Percentiles rank a stretch among this genome's conserved stretches.
phyloP scores from a whole-genome alignment of 2,329 filamentous ascomycete genomes.

The Cercospora canescens region DNA sequence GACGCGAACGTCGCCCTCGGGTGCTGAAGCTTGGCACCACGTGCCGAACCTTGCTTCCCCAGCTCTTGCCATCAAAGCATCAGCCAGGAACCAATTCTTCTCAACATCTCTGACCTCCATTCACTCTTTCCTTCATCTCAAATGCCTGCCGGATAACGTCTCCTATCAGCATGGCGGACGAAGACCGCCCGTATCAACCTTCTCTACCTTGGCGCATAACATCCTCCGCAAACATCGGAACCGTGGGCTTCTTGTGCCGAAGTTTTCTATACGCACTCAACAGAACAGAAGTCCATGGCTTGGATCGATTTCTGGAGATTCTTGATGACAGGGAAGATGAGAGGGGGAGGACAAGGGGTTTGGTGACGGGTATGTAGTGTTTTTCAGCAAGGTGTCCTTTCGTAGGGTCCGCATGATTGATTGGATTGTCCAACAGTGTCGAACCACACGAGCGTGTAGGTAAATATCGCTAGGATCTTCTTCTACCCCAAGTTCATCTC shows the following conservation, averaged over 20 bases:
- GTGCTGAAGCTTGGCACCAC: background rate
- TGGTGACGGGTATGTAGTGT: slow-evolving; percentile 72
- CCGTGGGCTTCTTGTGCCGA: slow-evolving; percentile 69
- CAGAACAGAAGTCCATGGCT: slow-evolving; percentile 71
- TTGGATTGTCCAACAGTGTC: slow-evolving; percentile 59
- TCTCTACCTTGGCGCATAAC: slow-evolving; percentile 69
- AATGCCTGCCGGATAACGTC: background rate
- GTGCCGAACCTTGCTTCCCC: background rate
- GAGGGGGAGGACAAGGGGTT: slow-evolving; percentile 67
- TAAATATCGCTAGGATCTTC: too few relatives aligned
- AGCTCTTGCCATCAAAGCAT: background rate
- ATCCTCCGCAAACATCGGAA: slow-evolving; percentile 73
- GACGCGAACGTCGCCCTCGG: background rate
- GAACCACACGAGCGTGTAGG: slow-evolving; percentile 87
- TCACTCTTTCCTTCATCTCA: background rate
- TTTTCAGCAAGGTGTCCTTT: too few relatives aligned
- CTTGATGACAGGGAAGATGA: slow-evolving; percentile 72
- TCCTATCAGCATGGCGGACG: slow-evolving; percentile 38
- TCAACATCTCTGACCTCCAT: background rate
- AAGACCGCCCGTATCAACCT: slow-evolving; percentile 53
- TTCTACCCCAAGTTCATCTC: too few relatives aligned
- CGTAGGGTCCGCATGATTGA: background rate
- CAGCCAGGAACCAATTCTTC: background rate
- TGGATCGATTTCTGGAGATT: slow-evolving; percentile 72
- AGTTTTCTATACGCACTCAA: slow-evolving; percentile 75